These are phyloP conservation scores for Sesbania bispinosa DNA, from an alignment of 306 rosid genomes.

Conservation along the genomic window DNA sequence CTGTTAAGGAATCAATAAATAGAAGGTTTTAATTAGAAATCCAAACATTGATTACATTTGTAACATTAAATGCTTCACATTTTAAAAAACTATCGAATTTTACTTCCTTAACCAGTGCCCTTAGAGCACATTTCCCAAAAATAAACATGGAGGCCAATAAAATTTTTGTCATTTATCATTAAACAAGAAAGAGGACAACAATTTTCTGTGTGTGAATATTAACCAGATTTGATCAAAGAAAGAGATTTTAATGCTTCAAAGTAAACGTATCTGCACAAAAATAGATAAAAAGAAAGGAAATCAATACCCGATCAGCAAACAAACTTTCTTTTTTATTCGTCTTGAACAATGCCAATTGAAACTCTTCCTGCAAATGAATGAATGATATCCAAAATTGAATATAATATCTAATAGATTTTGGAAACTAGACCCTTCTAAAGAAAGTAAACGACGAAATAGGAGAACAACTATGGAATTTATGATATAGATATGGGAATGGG, in stretches of 20 bases:
- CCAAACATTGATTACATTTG: no score
- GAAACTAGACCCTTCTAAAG: not conserved
- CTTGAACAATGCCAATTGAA: conserved; percentile 94
- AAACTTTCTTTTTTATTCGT: conserved; percentile 96
- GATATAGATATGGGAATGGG: not conserved
- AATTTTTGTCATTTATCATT: not conserved
- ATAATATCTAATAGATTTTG: not conserved
- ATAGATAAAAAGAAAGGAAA: conserved; percentile 8
- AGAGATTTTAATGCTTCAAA: not conserved
- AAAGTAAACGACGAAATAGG: not conserved
- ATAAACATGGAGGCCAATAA: not conserved
- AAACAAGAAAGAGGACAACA: not conserved
- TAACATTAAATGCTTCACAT: no score
- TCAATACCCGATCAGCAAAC: conserved; percentile 90
- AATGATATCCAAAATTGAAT: conserved; percentile 6
- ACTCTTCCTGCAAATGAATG: conserved; percentile 92
- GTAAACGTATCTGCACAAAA: not conserved
- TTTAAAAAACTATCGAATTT: no score
- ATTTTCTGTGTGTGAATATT: not conserved
- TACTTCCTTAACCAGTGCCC: no score
- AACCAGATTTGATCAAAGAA: not conserved
- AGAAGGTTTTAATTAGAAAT: no score
- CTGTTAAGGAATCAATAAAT: no score
- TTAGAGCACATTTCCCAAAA: no score
- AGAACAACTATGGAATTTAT: not conserved